A percentile compares a stretch with the other conserved stretches of the same genome.
Evolutionary conservation across 2,329 filamentous ascomycete species (phyloP).

Genomic region (Sporothrix humicola): DNA sequence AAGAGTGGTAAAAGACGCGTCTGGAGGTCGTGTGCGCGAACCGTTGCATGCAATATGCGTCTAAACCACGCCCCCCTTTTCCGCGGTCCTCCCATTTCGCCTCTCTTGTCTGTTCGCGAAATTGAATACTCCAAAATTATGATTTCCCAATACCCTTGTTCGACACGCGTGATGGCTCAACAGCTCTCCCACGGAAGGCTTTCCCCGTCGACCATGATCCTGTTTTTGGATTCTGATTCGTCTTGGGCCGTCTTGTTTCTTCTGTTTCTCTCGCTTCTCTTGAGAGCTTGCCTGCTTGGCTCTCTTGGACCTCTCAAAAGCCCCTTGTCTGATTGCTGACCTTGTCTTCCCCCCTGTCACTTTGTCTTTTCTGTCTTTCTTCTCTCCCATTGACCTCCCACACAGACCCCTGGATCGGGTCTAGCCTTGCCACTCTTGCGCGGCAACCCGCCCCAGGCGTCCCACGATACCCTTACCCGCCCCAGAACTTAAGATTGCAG

Average conservation of each 20-base stretch:
- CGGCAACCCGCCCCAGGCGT: neutral
- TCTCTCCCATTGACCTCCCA: neutral
- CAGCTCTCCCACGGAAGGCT: neutral
- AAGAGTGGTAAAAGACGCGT: neutral
- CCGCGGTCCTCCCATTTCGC: too few relatives aligned
- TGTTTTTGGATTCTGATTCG: neutral
- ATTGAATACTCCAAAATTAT: constrained; percentile 14
- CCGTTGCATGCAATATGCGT: neutral
- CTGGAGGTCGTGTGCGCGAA: constrained; percentile 1
- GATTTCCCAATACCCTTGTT: neutral
- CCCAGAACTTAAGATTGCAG: constrained; percentile 28
- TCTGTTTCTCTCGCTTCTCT: constrained; percentile 5
- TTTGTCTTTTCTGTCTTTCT: too few relatives aligned
- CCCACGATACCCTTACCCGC: constrained; percentile 11
- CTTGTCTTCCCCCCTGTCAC: neutral
- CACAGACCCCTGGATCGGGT: constrained; percentile 14
- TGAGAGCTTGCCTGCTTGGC: neutral
- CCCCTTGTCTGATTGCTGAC: too few relatives aligned
- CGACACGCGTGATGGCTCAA: constrained; percentile 4
- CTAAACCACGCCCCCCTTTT: neutral
- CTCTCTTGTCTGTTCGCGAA: neutral
- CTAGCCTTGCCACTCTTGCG: constrained; percentile 20
- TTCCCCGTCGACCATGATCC: neutral
- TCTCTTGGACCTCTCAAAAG: too few relatives aligned
- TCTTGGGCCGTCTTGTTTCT: too few relatives aligned